Conservation (phyloP, 495 filamentous ascomycete species). For the Penicillium ochrochloron region DNA sequence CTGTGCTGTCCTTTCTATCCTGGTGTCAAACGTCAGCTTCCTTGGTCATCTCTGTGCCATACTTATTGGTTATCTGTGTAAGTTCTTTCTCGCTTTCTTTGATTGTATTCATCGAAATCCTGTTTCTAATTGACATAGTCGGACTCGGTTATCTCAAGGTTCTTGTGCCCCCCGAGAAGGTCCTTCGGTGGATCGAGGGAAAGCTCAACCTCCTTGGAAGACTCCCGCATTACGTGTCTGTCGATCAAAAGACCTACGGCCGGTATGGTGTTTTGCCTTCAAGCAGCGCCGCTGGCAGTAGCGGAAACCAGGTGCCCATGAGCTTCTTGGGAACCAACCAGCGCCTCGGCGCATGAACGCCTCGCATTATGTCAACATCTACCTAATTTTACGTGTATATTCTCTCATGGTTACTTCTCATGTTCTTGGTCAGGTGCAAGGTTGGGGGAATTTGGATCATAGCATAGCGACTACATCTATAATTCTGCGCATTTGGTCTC, state of each 20-base stretch:
- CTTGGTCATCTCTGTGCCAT: constrained; percentile 86
- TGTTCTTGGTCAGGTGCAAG: constrained; percentile 14
- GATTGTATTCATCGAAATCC: background rate
- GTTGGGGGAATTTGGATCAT: constrained; percentile 22
- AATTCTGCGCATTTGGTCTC: constrained; percentile 32
- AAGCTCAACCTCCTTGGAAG: constrained; percentile 82
- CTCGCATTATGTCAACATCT: constrained; percentile 8
- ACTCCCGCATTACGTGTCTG: constrained; percentile 84
- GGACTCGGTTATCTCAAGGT: constrained; percentile 84
- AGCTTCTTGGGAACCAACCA: constrained; percentile 65
- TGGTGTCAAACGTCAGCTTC: constrained; percentile 80
- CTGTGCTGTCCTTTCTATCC: constrained; percentile 68
- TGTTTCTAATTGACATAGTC: constrained; percentile 52
- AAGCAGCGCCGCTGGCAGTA: constrained; percentile 44
- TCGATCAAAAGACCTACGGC: constrained; percentile 97
- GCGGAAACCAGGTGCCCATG: constrained; percentile 52
- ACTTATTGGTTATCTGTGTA: constrained; percentile 82
- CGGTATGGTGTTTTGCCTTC: constrained; percentile 86
- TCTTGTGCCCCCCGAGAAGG: constrained; percentile 80
- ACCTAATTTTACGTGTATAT: constrained; percentile 44
- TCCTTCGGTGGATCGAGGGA: constrained; percentile 79
- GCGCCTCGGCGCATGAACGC: constrained; percentile 62
- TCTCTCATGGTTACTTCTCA: constrained; percentile 27
- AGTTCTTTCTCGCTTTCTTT: constrained; percentile 29
- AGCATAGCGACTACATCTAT: constrained; percentile 35